These are phyloP conservation scores for Tagetes erecta DNA, from an alignment of 129 eudicot species.

Conservation along the genomic window DNA sequence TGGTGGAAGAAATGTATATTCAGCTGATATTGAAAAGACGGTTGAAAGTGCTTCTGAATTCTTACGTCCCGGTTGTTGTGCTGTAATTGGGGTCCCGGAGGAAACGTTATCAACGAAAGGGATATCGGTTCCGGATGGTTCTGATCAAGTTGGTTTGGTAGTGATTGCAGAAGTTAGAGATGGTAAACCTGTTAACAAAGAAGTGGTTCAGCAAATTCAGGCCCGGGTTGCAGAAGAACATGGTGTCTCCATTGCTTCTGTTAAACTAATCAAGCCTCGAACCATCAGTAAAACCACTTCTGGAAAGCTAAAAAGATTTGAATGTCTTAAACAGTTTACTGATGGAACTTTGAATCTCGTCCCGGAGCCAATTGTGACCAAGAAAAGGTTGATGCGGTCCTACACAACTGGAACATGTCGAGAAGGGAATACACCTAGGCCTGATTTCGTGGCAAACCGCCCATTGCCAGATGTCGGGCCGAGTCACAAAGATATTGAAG, in stretches of 20 bases:
- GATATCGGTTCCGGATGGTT: slow-evolving; percentile 56
- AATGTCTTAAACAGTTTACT: slow-evolving; percentile 71
- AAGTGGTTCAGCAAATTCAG: slow-evolving; percentile 55
- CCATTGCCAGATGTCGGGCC: slow-evolving; percentile 37
- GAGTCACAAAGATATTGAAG: slow-evolving; percentile 55
- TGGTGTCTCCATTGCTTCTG: slow-evolving; percentile 62
- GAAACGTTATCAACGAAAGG: slow-evolving; percentile 67
- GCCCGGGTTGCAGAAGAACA: slow-evolving; percentile 80
- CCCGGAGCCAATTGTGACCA: slow-evolving; percentile 54
- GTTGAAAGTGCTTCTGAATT: slow-evolving; percentile 74
- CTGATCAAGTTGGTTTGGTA: slow-evolving; percentile 83
- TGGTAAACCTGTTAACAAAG: slow-evolving; percentile 65
- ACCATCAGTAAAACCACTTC: slow-evolving; percentile 86
- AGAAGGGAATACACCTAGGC: slow-evolving; percentile 68
- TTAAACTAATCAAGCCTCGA: slow-evolving; percentile 61
- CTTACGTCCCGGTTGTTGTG: slow-evolving; percentile 83
- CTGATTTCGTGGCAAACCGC: slow-evolving; percentile 25
- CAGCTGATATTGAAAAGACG: slow-evolving; percentile 78
- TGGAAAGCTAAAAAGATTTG: slow-evolving; percentile 73
- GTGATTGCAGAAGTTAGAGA: slow-evolving; percentile 81
- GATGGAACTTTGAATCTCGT: slow-evolving; percentile 66
- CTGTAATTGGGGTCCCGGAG: slow-evolving; percentile 83
- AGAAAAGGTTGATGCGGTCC: slow-evolving; percentile 49
- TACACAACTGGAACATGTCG: slow-evolving; percentile 72
- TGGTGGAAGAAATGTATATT: slow-evolving; percentile 81